These are phyloP conservation scores for Curvularia spicifera DNA, from an alignment of 2,329 filamentous ascomycete species.

Conservation along the genomic window DNA sequence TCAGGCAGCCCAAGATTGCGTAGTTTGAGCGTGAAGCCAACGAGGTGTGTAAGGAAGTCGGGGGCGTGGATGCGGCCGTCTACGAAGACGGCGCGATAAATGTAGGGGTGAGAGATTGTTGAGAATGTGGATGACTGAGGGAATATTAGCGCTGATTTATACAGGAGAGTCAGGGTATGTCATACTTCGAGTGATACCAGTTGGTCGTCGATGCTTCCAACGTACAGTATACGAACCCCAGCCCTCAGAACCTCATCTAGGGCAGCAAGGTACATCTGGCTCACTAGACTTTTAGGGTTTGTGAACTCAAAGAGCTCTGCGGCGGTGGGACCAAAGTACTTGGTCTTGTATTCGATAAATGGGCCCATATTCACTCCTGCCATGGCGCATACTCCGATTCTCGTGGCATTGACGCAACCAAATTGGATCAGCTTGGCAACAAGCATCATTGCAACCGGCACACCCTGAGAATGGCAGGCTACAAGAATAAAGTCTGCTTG, in stretches of 20 bases:
- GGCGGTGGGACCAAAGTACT: conserved; percentile 88
- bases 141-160: conserved; percentile 53
- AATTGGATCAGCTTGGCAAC: conserved; percentile 91
- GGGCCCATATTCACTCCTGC: conserved; percentile 93
- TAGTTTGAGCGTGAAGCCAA: conserved; percentile 91
- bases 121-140: conserved; percentile 85
- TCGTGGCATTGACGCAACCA: conserved; percentile 73
- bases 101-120: conserved; percentile 85
- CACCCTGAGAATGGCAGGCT: conserved; percentile 95
- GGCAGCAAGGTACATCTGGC: conserved; percentile 78
- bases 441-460: conserved; percentile 91
- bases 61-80: conserved; percentile 90
- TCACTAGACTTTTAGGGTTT: conserved; percentile 79
- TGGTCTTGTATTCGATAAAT: conserved; percentile 88
- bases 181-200: conserved; percentile 86
- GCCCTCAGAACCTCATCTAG: conserved; percentile 76
- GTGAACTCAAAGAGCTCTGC: conserved; percentile 95
- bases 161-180: not conserved
- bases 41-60: conserved; percentile 90
- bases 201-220: conserved; percentile 96
- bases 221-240: conserved; percentile 82
- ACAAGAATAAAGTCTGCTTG: conserved; percentile 87
- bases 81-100: conserved; percentile 94
- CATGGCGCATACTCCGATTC: conserved; percentile 85
- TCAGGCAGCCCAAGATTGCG: conserved; percentile 92